Conservation (phyloP, 2,329 filamentous ascomycete genomes). For the Podosphaera xanthii region DNA sequence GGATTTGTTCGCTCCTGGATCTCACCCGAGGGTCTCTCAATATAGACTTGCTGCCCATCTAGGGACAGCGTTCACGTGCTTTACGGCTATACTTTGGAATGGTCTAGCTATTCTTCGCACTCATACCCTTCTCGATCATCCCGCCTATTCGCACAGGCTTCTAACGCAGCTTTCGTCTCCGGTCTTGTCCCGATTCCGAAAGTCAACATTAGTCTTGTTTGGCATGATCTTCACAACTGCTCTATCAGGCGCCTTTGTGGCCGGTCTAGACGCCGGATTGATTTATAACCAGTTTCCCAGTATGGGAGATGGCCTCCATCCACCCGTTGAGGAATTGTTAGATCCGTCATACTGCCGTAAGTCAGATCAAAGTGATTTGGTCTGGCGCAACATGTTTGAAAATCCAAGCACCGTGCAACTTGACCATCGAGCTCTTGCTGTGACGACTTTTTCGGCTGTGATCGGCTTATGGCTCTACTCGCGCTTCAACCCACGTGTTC, state of each 20-base stretch:
- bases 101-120: slow-evolving; percentile 67
- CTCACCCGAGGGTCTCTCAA: slow-evolving; percentile 79
- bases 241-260: slow-evolving; percentile 83
- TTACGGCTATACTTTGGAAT: slow-evolving; percentile 81
- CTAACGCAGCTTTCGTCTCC: slow-evolving; percentile 42
- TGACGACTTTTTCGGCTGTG: slow-evolving; percentile 65
- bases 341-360: slow-evolving; percentile 66
- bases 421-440: slow-evolving; percentile 81
- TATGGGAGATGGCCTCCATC: slow-evolving; percentile 71
- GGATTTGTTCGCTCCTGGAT: slow-evolving; percentile 77
- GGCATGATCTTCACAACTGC: slow-evolving; percentile 68
- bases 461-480: slow-evolving; percentile 63
- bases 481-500: slow-evolving; percentile 35
- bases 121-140: slow-evolving; percentile 44
- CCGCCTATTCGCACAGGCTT: slow-evolving; percentile 34
- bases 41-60: slow-evolving; percentile 82
- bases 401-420: slow-evolving; percentile 91
- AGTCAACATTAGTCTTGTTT: slow-evolving; percentile 46
- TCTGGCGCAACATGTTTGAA: slow-evolving; percentile 95
- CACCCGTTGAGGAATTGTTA: slow-evolving; percentile 64
- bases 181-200: slow-evolving; percentile 48
- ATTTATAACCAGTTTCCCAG: slow-evolving; percentile 98
- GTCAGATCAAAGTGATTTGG: slow-evolving; percentile 58
- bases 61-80: slow-evolving; percentile 76
- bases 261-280: slow-evolving; percentile 81